Base-by-base conservation (phyloP, 805 yeast genomes). In the Myxozyma geophila region DNA sequence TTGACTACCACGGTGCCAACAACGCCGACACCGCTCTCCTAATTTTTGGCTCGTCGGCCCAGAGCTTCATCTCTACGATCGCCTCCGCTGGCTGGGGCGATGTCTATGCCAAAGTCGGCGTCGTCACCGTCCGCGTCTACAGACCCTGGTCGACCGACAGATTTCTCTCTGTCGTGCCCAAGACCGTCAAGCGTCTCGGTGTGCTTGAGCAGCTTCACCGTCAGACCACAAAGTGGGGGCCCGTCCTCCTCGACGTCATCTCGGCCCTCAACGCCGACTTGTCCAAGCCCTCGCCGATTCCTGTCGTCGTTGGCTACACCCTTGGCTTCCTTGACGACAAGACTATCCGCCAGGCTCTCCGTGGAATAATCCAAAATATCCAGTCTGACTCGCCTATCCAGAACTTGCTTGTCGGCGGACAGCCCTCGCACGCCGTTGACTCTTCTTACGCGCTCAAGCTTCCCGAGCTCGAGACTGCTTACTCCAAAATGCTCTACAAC, bases 211-310 rank as follows among this genome's bases (percentile, higher is more conserved):
- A 92, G 77, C 80, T 88, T 48, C 76, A 82, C 13, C 68, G 70
- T 15, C 72, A 70, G 54, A 73, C 77, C 15, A 75, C 79, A 9
- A 77, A 77, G n/a, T 87, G 89, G 76, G 84, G 89, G 15, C 90
- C 93, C 2, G 79, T 92, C 48, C 80, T 88, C 69, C 82, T 92
- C 68, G 97, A 92, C 72, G 84, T 91, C 69, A 84, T 92, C 74
- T 82, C 85, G 56, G 44, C 70, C 21, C 61, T 70, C 49, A 84
- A 85, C 56, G 78, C 82, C 76, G 65, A 66, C 40, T 52, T 68
- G 35, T 43, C 70, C 4, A 69, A 65, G 17, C 53, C 59, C 35
- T 52, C 70, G 49, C 43, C 66, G 2, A 59, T 74, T 39, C 66
- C 71, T 17, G 73, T 80, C 70, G 78, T 92, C 17, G 83, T 88